A percentile compares a stretch with the other conserved stretches of the same genome.
Evolutionary conservation across 495 filamentous ascomycete species (phyloP).

Genomic region (Aspergillus conjunctus): DNA sequence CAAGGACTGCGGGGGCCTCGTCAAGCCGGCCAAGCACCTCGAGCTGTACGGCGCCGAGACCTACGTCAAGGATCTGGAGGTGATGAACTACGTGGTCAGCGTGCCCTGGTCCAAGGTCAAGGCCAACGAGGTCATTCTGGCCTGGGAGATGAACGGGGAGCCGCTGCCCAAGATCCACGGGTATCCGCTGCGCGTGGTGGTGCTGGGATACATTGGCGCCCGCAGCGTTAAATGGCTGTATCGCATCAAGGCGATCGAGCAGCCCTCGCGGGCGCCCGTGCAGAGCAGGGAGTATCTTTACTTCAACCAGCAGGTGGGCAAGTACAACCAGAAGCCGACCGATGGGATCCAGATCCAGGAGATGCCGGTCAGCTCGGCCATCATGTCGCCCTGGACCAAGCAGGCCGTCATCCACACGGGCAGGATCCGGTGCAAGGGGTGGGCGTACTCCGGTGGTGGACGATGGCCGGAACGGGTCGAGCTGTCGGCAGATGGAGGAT

Average conservation of each 20-base stretch:
- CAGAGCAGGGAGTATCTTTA: constrained; percentile 52
- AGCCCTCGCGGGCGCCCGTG: constrained; percentile 44
- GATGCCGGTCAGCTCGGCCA: constrained; percentile 53
- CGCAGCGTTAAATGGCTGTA: constrained; percentile 49
- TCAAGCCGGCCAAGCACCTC: constrained; percentile 57
- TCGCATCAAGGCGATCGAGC: constrained; percentile 41
- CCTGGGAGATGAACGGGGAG: constrained; percentile 72
- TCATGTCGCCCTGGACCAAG: constrained; percentile 40
- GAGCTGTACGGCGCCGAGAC: constrained; percentile 68
- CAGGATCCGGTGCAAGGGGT: constrained; percentile 46
- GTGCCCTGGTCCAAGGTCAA: constrained; percentile 68
- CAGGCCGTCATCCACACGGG: constrained; percentile 36
- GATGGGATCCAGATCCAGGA: constrained; percentile 50
- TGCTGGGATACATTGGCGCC: constrained; percentile 61
- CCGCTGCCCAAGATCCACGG: constrained; percentile 68
- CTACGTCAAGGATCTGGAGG: constrained; percentile 65
- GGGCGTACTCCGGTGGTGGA: constrained; percentile 50
- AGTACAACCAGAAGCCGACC: constrained; percentile 37
- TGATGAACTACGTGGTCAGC: constrained; percentile 64
- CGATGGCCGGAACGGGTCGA: constrained; percentile 49
- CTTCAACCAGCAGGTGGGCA: constrained; percentile 44
- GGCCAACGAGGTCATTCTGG: constrained; percentile 65
- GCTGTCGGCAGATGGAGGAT: constrained; percentile 44
- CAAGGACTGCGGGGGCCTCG: constrained; percentile 63
- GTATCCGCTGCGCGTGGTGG: constrained; percentile 61